Evolutionary conservation across 139 green algal species (phyloP), one percentile per base, ranked within the genome.

Genomic region (Mychonastes homosphaera): DNA sequence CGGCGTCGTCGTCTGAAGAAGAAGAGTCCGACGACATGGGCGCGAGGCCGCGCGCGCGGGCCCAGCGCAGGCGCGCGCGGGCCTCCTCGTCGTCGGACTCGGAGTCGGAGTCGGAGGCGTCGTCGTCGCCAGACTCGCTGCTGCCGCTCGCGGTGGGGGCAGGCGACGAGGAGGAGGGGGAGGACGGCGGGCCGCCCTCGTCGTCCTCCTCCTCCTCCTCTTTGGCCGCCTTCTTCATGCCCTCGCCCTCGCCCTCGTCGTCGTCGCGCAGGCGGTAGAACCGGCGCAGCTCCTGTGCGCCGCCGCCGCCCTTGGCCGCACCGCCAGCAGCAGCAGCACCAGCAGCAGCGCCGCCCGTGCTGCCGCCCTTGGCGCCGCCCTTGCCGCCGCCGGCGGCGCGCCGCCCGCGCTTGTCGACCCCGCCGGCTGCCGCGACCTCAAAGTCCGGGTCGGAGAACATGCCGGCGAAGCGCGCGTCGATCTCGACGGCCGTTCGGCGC

Each of bases 391-490:
- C 24, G 6, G 6, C 24, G 2, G 78, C 74, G 48, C 78, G 76
- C 12, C 80, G 51, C 3, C 84, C 84, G 2, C 83, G 79, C 63
- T 91, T 89, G 68, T 91, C 84, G 13, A 82, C 76, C 15, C 30
- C 54, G 8, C n/a, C n/a, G n/a, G n/a, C n/a, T n/a, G 10, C 27
- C 8, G 26, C n/a, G 3, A 64, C 57, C 36, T 74, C 60, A 28
- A 84, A 88, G 55, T 36, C 56, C 8, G 63, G 43, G 28, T 91
- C 76, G 7, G 63, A 72, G 64, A 92, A 90, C 81, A 91, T 87
- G 33, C 63, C 70, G 77, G 74, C 32, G 27, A 12, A 41, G 6
- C 32, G 56, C n/a, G n/a, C n/a, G n/a, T 97, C 89, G 16, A 97
- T 86, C 19, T 85, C 75, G 15, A 96, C 70, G 34, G 83, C 85